Percentiles rank a stretch among this genome's conserved stretches.
Conservation (phyloP, 768 basidiomycete species). For the Tulasnella sp. region DNA sequence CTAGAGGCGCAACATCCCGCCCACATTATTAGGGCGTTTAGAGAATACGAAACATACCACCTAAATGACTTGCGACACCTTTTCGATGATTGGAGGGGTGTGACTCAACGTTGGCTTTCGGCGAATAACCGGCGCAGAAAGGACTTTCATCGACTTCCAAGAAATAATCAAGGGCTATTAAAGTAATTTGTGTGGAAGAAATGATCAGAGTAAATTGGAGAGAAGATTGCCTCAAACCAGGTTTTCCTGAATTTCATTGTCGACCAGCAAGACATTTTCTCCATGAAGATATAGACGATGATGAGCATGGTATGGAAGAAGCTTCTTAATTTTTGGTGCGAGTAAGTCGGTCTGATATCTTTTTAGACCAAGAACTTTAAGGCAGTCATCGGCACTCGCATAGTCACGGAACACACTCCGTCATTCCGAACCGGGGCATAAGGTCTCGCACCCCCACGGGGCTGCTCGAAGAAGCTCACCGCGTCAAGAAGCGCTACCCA, state of each 20-base stretch:
- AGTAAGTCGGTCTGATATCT: not conserved
- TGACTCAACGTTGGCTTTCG: conserved; percentile 37
- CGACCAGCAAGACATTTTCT: conserved; percentile 75
- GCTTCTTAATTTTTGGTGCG: not conserved
- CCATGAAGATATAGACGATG: conserved; percentile 28
- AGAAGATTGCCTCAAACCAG: conserved; percentile 71
- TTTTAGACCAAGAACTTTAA: not conserved
- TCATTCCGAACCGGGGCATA: conserved; percentile 7
- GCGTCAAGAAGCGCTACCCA: conserved; percentile 31
- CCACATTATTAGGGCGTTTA: conserved; percentile 66
- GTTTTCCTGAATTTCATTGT: conserved; percentile 69
- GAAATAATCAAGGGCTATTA: conserved; percentile 60
- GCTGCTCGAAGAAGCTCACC: conserved; percentile 24
- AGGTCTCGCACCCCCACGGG: not conserved
- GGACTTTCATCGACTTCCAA: conserved; percentile 64
- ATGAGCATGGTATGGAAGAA: conserved; percentile 23
- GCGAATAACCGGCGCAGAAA: conserved; percentile 64
- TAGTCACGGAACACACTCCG: not conserved
- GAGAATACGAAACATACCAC: conserved; percentile 64
- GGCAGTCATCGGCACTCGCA: conserved; percentile 28
- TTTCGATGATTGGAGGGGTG: not conserved
- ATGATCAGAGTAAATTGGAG: conserved; percentile 72
- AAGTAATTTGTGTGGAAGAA: conserved; percentile 62
- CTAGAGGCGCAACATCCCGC: conserved; percentile 65
- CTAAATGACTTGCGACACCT: conserved; percentile 36